phyloP scores from a whole-genome alignment of 768 basidiomycete genomes.

The Lyophyllum decastes region DNA sequence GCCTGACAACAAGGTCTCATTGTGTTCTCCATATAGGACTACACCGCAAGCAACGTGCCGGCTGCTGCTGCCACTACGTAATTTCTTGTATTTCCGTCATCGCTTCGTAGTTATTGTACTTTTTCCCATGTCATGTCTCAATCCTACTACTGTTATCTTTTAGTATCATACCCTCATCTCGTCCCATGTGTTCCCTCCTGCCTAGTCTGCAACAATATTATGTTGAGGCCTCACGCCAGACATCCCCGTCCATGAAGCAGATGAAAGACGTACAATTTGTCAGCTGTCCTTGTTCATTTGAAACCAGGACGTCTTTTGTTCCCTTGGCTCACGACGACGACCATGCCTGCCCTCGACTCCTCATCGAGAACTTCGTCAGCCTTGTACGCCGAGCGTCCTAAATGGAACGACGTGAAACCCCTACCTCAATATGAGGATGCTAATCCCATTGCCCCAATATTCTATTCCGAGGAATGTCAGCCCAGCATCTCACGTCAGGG shows the following conservation, averaged over 20 bases:
- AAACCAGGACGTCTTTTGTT: background rate
- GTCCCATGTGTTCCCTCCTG: background rate
- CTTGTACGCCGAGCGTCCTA: slow-evolving; percentile 62
- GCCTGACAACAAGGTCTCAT: background rate
- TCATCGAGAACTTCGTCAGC: slow-evolving; percentile 6
- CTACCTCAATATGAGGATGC: slow-evolving; percentile 78
- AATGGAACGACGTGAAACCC: slow-evolving; percentile 83
- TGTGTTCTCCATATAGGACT: slow-evolving; percentile 47
- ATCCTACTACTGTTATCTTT: background rate
- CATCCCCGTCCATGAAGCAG: background rate
- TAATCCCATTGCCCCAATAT: slow-evolving; percentile 86
- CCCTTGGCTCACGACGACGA: background rate
- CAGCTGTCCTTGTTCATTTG: background rate
- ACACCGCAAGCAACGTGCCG: slow-evolving; percentile 61
- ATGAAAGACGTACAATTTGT: background rate
- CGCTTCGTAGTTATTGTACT: slow-evolving; percentile 17
- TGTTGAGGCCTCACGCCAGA: background rate
- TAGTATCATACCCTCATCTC: slow-evolving; percentile 4
- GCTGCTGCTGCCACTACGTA: slow-evolving; percentile 34
- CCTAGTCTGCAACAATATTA: slow-evolving; percentile 1
- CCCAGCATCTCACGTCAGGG: slow-evolving; percentile 15
- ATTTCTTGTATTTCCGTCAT: slow-evolving; percentile 16
- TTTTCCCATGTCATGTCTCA: slow-evolving; percentile 5
- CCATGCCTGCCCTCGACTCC: slow-evolving; percentile 13
- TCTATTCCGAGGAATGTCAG: slow-evolving; percentile 88